Conservation (phyloP, 192 early-diverging fungal genomes). For the Podila minutissima region DNA sequence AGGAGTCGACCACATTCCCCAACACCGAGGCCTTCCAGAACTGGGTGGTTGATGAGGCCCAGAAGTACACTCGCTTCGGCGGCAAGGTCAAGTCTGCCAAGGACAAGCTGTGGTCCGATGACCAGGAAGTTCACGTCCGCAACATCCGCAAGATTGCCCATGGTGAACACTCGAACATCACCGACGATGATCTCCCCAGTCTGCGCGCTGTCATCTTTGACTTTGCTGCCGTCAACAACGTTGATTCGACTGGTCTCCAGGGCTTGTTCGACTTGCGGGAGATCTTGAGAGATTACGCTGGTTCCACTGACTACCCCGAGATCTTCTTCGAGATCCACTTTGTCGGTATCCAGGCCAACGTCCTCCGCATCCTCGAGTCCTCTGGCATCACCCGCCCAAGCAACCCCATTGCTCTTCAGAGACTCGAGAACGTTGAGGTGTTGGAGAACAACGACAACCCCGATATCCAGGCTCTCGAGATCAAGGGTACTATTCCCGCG, state of each 20-base stretch:
- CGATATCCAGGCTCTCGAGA: not conserved
- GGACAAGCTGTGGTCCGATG: slow-evolving; percentile 71
- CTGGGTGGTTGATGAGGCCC: slow-evolving; percentile 63
- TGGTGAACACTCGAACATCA: slow-evolving; percentile 25
- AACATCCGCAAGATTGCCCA: slow-evolving; percentile 39
- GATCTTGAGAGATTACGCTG: slow-evolving; percentile 47
- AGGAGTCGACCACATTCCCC: slow-evolving; percentile 76
- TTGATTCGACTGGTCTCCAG: slow-evolving; percentile 86
- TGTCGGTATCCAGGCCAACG: slow-evolving; percentile 46
- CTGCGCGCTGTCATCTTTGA: slow-evolving; percentile 85
- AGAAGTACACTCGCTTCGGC: slow-evolving; percentile 55
- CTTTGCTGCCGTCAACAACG: slow-evolving; percentile 77
- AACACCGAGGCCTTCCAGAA: slow-evolving; percentile 60
- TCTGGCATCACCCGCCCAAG: slow-evolving; percentile 48
- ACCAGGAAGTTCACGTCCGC: slow-evolving; percentile 45
- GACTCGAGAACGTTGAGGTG: slow-evolving; percentile 29
- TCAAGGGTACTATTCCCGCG: not conserved
- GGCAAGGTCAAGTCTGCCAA: slow-evolving; percentile 55
- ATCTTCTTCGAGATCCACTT: slow-evolving; percentile 55
- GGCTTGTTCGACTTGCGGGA: slow-evolving; percentile 69
- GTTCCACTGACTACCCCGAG: slow-evolving; percentile 29
- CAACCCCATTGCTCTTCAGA: slow-evolving; percentile 27
- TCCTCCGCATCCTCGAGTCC: slow-evolving; percentile 28
- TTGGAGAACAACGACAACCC: slow-evolving; percentile 4
- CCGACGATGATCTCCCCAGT: slow-evolving; percentile 57